Evolutionary conservation across 352 stramenopile species (phyloP).

Genomic region (Globisporangium irregulare): DNA sequence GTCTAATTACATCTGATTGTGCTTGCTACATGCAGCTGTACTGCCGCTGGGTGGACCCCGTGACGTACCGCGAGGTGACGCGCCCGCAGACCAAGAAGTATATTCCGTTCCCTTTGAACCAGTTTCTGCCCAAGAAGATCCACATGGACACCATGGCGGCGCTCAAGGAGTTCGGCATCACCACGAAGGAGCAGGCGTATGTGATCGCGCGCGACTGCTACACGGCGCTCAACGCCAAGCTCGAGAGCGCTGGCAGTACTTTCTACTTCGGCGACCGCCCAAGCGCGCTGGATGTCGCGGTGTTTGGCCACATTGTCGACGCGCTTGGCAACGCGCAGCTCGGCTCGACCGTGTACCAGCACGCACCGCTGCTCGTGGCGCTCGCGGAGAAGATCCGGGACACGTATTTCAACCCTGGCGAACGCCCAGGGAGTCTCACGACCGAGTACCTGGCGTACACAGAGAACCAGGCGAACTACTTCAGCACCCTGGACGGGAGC

Average conservation of each 20-base stretch:
- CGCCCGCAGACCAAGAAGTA: constrained; percentile 76
- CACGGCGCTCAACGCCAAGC: constrained; percentile 77
- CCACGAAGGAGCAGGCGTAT: constrained; percentile 74
- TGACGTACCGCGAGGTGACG: constrained; percentile 85
- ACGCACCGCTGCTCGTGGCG: constrained; percentile 69
- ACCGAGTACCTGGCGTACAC: constrained; percentile 47
- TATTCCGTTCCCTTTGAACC: constrained; percentile 81
- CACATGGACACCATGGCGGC: constrained; percentile 64
- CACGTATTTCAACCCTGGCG: constrained; percentile 52
- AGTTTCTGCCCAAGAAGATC: constrained; percentile 84
- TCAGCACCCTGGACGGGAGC: constrained; percentile 37
- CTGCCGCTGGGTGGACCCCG: constrained; percentile 80
- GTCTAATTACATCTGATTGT: background rate
- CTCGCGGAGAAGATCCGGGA: constrained; percentile 71
- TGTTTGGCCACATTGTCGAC: constrained; percentile 84
- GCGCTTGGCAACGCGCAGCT: constrained; percentile 74
- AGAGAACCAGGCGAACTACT: constrained; percentile 77
- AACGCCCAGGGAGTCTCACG: constrained; percentile 36
- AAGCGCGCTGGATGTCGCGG: constrained; percentile 71
- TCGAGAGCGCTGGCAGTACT: constrained; percentile 40
- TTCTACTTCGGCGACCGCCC: constrained; percentile 75
- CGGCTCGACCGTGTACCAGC: constrained; percentile 62
- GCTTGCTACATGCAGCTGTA: constrained; percentile 36
- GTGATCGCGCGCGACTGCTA: constrained; percentile 84
- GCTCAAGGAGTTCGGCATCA: constrained; percentile 52